Evolutionary conservation across 208 protist genomes (phyloP), one percentile per base, ranked within the genome.

Genomic region (Crithidia mellificae): DNA sequence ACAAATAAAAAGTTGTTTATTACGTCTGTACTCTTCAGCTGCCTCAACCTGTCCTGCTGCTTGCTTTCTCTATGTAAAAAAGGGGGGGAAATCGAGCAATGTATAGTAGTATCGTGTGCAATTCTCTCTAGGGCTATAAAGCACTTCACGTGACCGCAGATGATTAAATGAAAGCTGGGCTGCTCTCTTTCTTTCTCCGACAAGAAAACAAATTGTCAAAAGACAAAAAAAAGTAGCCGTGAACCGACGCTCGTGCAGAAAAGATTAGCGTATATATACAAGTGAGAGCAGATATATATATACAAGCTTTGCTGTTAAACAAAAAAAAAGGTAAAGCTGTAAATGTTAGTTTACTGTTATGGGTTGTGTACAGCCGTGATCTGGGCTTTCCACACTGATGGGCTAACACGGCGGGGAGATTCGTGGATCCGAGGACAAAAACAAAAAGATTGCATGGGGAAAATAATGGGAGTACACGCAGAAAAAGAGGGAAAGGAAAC

Each of bases 281-380:
- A 19, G 34, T 29, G 25, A 15, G 22, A 38, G 34, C 34, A 38
- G 34, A 38, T 38, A 38, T 38, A 38, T 54, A 32, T 32, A n/a
- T 46, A 46, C n/a, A 20, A 5, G n/a, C 14, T 54, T 54, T 56
- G 22, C 5, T 0, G 14, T 56, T 2, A 24, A n/a, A n/a, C n/a
- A n/a, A n/a, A 54, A 63, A 24, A 69, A 63, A 44, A 56, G 49
- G 47, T 39, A 58, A 52, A 51, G 25, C 17, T 56, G 20, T 20
- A 57, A 46, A 29, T 39, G 8, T 43, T 41, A 55, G 22, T 50
- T 54, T 44, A 32, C 20, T 22, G 36, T 58, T 12, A 30, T 58
- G 34, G n/a, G 38, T 38, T 22, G 52, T 49, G 41, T 22, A 56
- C 25, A 53, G 55, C 34, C 46, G 55, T 62, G 39, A 32, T 61